A percentile compares a stretch with the other conserved stretches of the same genome.
Evolutionary conservation across 495 filamentous ascomycete species (phyloP).

Genomic region (Penicillium parvum): DNA sequence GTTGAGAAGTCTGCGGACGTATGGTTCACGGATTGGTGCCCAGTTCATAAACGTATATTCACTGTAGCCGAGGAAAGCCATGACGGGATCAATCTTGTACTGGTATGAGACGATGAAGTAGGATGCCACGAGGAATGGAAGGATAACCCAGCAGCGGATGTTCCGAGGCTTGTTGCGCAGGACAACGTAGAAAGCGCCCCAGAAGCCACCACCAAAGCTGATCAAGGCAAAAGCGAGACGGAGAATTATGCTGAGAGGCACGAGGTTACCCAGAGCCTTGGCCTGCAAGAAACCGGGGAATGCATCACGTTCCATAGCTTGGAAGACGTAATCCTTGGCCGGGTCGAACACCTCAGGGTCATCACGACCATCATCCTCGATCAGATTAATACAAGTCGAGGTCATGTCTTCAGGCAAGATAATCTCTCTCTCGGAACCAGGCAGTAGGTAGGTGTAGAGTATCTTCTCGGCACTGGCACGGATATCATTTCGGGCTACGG

Average conservation of each 20-base stretch:
- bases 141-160: constrained; percentile 82
- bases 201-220: constrained; percentile 84
- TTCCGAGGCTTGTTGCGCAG: constrained; percentile 73
- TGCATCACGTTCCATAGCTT: constrained; percentile 98
- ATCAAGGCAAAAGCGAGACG: constrained; percentile 82
- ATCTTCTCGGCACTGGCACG: constrained; percentile 94
- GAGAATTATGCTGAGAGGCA: constrained; percentile 79
- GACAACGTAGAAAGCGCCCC: constrained; percentile 88
- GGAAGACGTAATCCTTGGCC: constrained; percentile 98
- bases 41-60: constrained; percentile 95
- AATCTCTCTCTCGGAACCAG: constrained; percentile 91
- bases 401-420: constrained; percentile 83
- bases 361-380: constrained; percentile 85
- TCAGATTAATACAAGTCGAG: constrained; percentile 69
- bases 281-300: constrained; percentile 93
- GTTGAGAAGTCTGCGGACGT: constrained; percentile 74
- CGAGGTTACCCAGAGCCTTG: constrained; percentile 91
- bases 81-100: constrained; percentile 86
- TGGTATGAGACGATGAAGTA: constrained; percentile 88
- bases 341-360: constrained; percentile 96
- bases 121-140: constrained; percentile 88
- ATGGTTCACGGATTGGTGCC: constrained; percentile 79
- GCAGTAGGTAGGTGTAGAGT: constrained; percentile 89
- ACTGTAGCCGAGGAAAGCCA: constrained; percentile 83
- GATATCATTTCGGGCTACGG: constrained; percentile 80